Evolutionary conservation across 495 filamentous ascomycete species (phyloP).

Genomic region (Podospora conica): DNA sequence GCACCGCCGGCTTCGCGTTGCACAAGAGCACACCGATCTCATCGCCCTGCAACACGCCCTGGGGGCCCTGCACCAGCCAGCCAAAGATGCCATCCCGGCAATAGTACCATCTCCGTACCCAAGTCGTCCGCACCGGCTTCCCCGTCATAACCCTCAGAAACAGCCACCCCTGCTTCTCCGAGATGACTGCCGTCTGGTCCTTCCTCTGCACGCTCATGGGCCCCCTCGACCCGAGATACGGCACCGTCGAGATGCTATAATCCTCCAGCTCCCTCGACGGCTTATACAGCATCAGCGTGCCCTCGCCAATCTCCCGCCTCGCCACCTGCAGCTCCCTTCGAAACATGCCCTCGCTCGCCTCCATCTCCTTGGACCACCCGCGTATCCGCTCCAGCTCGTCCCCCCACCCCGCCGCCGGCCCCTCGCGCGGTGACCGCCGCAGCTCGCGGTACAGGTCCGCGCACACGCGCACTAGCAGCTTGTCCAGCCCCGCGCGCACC

Average conservation of each 20-base stretch:
- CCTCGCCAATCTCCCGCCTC: slow-evolving; percentile 76
- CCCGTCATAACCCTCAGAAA: slow-evolving; percentile 75
- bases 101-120: slow-evolving; percentile 92
- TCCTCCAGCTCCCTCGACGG: slow-evolving; percentile 91
- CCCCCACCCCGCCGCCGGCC: slow-evolving; percentile 36
- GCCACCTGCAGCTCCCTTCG: slow-evolving; percentile 71
- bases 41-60: slow-evolving; percentile 91
- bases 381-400: slow-evolving; percentile 83
- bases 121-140: slow-evolving; percentile 79
- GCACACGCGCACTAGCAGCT: slow-evolving; percentile 75
- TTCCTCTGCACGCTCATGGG: slow-evolving; percentile 47
- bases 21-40: slow-evolving; percentile 93
- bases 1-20: slow-evolving; percentile 80
- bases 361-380: slow-evolving; percentile 92
- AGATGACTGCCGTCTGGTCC: slow-evolving; percentile 38
- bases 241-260: slow-evolving; percentile 80
- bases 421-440: slow-evolving; percentile 16
- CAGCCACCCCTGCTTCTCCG: slow-evolving; percentile 93
- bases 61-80: slow-evolving; percentile 80
- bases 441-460: slow-evolving; percentile 84
- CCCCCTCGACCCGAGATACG: slow-evolving; percentile 69
- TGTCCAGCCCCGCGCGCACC: slow-evolving; percentile 71
- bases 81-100: slow-evolving; percentile 93
- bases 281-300: slow-evolving; percentile 57
- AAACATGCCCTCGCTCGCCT: slow-evolving; percentile 70